Conservation (phyloP, 1,139 yeast genomes). For the Petasospora rhodanensis region DNA sequence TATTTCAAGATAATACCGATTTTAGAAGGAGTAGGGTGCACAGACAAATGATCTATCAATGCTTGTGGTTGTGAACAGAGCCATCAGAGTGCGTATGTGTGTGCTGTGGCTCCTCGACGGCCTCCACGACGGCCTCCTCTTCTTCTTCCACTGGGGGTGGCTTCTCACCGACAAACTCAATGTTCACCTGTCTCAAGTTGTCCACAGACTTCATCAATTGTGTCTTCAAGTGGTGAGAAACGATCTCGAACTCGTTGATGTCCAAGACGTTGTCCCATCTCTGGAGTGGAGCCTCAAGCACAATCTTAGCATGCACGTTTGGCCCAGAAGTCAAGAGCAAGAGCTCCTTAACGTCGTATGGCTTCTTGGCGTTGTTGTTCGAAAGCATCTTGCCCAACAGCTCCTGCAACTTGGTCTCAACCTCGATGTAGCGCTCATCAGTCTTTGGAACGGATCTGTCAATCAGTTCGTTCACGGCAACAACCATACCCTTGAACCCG, state of each 20-base stretch:
- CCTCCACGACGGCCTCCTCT: constrained; percentile 10
- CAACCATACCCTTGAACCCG: constrained; percentile 69
- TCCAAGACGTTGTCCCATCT: constrained; percentile 40
- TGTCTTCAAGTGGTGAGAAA: constrained; percentile 32
- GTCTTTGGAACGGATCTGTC: constrained; percentile 48
- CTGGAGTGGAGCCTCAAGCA: constrained; percentile 38
- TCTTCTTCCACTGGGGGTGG: constrained; percentile 23
- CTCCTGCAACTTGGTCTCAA: constrained; percentile 36
- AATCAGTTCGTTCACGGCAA: constrained; percentile 69
- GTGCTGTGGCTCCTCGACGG: constrained; percentile 16
- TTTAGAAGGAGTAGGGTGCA: too few relatives aligned
- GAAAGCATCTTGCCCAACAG: constrained; percentile 31
- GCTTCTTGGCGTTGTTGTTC: constrained; percentile 33
- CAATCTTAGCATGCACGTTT: constrained; percentile 40
- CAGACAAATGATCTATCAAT: too few relatives aligned
- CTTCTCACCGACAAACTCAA: constrained; percentile 33
- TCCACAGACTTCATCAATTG: constrained; percentile 25
- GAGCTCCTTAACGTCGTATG: constrained; percentile 42
- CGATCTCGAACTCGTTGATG: constrained; percentile 41
- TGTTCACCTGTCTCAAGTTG: constrained; percentile 29
- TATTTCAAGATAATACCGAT: too few relatives aligned
- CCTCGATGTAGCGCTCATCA: constrained; percentile 37
- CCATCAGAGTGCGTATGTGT: constrained; percentile 25
- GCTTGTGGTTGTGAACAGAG: constrained; percentile 24
- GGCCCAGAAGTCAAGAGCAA: constrained; percentile 71